phyloP scores from a whole-genome alignment of 805 yeast species.

The Pichia phayaonensis region DNA sequence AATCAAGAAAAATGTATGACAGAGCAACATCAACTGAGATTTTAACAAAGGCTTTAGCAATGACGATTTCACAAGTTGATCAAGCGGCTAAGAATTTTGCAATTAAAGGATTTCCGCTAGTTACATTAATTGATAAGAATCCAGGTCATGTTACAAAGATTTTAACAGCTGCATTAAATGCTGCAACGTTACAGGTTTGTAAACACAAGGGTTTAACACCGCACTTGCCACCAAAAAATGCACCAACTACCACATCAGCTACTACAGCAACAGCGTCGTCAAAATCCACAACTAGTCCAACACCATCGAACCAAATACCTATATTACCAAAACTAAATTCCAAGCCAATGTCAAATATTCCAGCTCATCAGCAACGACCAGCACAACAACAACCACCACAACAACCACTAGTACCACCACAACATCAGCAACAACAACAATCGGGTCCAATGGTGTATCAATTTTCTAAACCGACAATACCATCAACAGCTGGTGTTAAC shows the following conservation, averaged over 20 bases:
- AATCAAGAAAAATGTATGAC: conserved; percentile 66
- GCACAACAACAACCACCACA: not conserved
- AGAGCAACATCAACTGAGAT: conserved; percentile 79
- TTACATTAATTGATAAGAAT: conserved; percentile 70
- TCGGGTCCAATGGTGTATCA: conserved; percentile 7
- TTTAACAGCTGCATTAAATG: conserved; percentile 72
- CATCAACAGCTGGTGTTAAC: conserved; percentile 5
- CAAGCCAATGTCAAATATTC: conserved; percentile 21
- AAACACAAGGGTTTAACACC: conserved; percentile 41
- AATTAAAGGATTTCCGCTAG: conserved; percentile 68
- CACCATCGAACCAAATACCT: conserved; percentile 1
- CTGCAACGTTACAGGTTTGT: conserved; percentile 58
- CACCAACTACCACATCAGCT: not conserved
- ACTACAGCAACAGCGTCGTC: not conserved
- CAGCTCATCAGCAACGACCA: conserved; percentile 15
- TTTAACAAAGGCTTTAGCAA: conserved; percentile 84
- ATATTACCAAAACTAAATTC: conserved; percentile 13
- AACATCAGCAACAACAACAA: not conserved
- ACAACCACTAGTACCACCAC: conserved; percentile 12
- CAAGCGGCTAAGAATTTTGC: conserved; percentile 84
- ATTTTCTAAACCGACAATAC: conserved; percentile 8
- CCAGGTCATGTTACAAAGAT: conserved; percentile 76
- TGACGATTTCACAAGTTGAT: conserved; percentile 85
- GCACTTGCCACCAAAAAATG: conserved; percentile 13
- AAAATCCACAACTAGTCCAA: conserved; percentile 4